phyloP scores from a whole-genome alignment of 805 yeast species.

The Candida endomychidarum region DNA sequence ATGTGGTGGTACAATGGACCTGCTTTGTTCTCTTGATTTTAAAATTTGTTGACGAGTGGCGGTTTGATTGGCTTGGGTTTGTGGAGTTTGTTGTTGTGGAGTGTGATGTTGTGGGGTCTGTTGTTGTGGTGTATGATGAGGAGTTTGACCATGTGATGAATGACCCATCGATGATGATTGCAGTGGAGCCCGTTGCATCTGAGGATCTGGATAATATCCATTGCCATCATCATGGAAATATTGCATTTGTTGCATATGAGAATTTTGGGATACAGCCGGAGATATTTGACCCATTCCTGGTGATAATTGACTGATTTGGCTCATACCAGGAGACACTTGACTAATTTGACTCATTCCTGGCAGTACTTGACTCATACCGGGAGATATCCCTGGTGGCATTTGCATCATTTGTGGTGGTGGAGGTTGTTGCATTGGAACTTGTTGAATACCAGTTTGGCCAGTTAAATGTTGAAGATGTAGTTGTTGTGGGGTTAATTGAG shows the following conservation, averaged over 20 bases:
- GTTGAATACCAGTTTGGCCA: too few relatives aligned
- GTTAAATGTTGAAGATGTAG: too few relatives aligned
- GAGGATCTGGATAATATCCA: background rate
- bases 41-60: slow-evolving; percentile 12
- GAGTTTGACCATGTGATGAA: slow-evolving; percentile 1
- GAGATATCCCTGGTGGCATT: background rate
- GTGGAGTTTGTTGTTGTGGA: slow-evolving; percentile 4
- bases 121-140: too few relatives aligned
- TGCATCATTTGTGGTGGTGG: background rate
- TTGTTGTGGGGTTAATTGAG: background rate
- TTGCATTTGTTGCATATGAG: background rate
- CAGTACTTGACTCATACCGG: background rate
- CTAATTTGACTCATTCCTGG: background rate
- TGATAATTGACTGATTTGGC: background rate
- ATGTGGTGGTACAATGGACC: slow-evolving; percentile 15
- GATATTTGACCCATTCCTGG: background rate
- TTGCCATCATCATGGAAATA: slow-evolving; percentile 1
- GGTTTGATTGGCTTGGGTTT: slow-evolving; percentile 8
- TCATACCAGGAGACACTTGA: background rate
- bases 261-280: background rate
- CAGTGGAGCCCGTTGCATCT: background rate
- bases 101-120: background rate
- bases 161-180: slow-evolving; percentile 1
- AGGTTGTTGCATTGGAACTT: background rate
- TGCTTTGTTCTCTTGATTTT: slow-evolving; percentile 1